Base-by-base conservation (phyloP, 768 basidiomycete genomes). In the Lentinula guzmanii region DNA sequence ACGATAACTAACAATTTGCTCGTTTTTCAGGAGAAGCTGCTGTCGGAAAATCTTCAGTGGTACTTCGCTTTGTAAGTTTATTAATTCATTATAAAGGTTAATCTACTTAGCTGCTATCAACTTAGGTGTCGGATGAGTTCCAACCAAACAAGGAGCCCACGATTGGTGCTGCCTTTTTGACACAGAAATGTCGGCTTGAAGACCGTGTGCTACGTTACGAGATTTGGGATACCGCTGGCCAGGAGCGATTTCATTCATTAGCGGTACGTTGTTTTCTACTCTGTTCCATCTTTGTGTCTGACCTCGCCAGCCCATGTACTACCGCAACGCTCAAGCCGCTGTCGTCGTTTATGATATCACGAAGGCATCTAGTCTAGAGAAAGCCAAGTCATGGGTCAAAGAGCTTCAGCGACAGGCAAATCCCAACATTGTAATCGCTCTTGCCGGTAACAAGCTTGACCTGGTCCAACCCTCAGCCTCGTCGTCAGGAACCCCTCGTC, bases 351-450 rank as follows among this genome's bases (percentile, higher is more conserved):
- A 98, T 74, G 97, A 98, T 72, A 87, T 98, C 60, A 98, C 96
- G 54, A 97, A 98, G 75, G 91, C 93, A 50, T 84, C 90, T 61
- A 96, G 94, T 69, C 81, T 99, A 62, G 96, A 98, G 74, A 98
- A 98, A 74, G 97, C 97, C 59, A 98, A 98, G 79, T 94, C 95
- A 34, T 99, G 97, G 97, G 95, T 99, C 62, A 98, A 97, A 78
- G 97, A 99, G 75, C 82, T 99, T 24, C 97, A 99, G 72, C 86
- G 97, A 65, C 97, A 99, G 71, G 97, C 97, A 24, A 97, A 98
- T 72, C 95, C 96, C 39, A 98, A 98, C 73, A 98, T 98, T 70
- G 95, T 99, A 71, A 98, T 99, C 68, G 95, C 96, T 5, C 86
- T 99, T 56, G 94, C 93, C 10, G 97, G 97, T 34, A 99, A 99